Evolutionary conservation across 2,329 filamentous ascomycete genomes (phyloP), one percentile per base, ranked within the genome.

Genomic region (Pyricularia sp.): DNA sequence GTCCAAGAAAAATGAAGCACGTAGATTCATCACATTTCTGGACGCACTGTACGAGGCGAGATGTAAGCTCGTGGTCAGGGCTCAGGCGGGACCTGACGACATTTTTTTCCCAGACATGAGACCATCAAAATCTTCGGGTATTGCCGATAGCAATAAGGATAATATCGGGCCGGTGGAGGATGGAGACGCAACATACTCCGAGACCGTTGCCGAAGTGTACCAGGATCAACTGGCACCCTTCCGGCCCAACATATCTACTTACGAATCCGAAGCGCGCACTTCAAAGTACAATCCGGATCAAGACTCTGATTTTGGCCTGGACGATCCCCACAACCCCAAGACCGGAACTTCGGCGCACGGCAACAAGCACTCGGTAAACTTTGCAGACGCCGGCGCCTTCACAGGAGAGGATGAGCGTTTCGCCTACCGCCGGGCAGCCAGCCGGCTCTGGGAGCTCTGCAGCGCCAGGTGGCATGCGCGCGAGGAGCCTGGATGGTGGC

Each of bases 401-500:
- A 93, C 88, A 0, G 90, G 90, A 13, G 88, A 93, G 72, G 90
- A 93, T 73, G 90, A 93, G 73, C 80, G 85, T 13, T 94, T 94
- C 72, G 90, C 90, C 0, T 93, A 91, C 70, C 90, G 90, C 74
- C 81, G 90, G 28, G 90, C 90, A 1, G 81, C 85, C 59, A 90
- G 87, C 68, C 79, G 90, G n/a, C 77, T 94, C 3, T 94, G 89
- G 90, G 89, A 94, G 75, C 85, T 94, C 72, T 93, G 89, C 73
- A 85, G 88, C 22, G 79, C 78, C 49, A 78, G 82, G 67, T 93
- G 90, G 90, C 90, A 91, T 77, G 80, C 81, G 2, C 77, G 88
- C 61, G 78, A 76, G 4, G 83, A 82, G 4, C 76, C 79, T 7
- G 79, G 75, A 8, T 93, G 89, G 89, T 88, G 87, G 83, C 82